phyloP scores from a whole-genome alignment of 2,329 filamentous ascomycete genomes.

The Fusarium musae region DNA sequence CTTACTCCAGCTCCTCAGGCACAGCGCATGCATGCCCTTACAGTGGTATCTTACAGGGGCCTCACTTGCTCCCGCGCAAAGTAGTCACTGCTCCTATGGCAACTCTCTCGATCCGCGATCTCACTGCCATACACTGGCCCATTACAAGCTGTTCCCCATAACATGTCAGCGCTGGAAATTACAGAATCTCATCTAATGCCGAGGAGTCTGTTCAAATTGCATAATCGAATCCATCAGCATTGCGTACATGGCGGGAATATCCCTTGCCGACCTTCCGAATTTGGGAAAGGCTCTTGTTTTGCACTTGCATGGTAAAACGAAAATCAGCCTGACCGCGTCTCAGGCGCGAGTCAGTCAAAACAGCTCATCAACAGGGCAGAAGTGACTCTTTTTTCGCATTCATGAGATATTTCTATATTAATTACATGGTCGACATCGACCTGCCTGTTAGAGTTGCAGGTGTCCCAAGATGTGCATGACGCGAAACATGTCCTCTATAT shows the following conservation, averaged over 20 bases:
- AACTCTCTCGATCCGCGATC: no score
- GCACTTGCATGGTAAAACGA: not conserved
- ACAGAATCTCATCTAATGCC: not conserved
- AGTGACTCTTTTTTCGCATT: no score
- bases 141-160: no score
- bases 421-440: not conserved
- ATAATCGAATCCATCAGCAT: not conserved
- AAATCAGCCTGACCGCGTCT: not conserved
- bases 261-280: not conserved
- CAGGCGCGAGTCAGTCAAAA: not conserved
- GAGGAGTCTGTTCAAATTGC: not conserved
- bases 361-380: not conserved
- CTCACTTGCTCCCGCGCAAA: rapidly evolving
- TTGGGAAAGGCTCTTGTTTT: not conserved
- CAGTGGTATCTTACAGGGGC: not conserved
- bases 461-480: not conserved
- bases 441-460: not conserved
- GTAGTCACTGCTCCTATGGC: not conserved
- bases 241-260: not conserved
- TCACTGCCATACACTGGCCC: no score
- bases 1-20: no score
- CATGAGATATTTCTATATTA: not conserved
- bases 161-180: not conserved
- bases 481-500: not conserved
- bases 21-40: no score